Evolutionary conservation across 2,329 filamentous ascomycete genomes (phyloP).

Genomic region (Saccharata proteae): DNA sequence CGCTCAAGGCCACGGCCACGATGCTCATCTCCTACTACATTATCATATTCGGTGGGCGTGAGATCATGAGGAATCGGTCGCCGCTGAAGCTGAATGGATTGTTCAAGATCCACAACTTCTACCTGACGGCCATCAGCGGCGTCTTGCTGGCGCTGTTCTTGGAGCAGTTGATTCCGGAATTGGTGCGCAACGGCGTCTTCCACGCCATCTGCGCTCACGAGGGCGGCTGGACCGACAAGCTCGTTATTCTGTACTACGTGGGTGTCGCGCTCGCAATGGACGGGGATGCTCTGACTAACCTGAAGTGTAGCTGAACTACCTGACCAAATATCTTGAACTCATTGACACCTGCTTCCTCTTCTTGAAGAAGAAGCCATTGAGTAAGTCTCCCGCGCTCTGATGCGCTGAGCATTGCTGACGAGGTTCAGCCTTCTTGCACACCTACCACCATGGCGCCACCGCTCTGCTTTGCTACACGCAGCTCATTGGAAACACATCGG

Average conservation of each 20-base stretch:
- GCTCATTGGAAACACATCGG: slow-evolving; percentile 80
- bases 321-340: slow-evolving; percentile 94
- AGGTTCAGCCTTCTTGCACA: slow-evolving; percentile 72
- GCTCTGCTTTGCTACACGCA: slow-evolving; percentile 97
- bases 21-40: slow-evolving; percentile 83
- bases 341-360: slow-evolving; percentile 94
- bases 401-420: slow-evolving; percentile 26
- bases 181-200: slow-evolving; percentile 74
- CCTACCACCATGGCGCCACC: slow-evolving; percentile 95
- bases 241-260: slow-evolving; percentile 96
- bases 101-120: slow-evolving; percentile 95
- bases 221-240: slow-evolving; percentile 86
- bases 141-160: slow-evolving; percentile 72
- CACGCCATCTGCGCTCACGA: slow-evolving; percentile 69
- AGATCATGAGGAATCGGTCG: slow-evolving; percentile 78
- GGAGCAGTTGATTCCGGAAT: slow-evolving; percentile 78
- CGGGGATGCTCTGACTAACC: slow-evolving; percentile 23
- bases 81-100: slow-evolving; percentile 77
- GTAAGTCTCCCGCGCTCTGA: slow-evolving; percentile 30
- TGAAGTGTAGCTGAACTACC: slow-evolving; percentile 69
- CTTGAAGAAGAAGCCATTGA: slow-evolving; percentile 98
- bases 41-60: slow-evolving; percentile 84
- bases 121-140: slow-evolving; percentile 76
- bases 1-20: slow-evolving; percentile 66
- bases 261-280: slow-evolving; percentile 26